phyloP scores from a whole-genome alignment of 2,329 filamentous ascomycete species.

The Aspergillus viridinutans region DNA sequence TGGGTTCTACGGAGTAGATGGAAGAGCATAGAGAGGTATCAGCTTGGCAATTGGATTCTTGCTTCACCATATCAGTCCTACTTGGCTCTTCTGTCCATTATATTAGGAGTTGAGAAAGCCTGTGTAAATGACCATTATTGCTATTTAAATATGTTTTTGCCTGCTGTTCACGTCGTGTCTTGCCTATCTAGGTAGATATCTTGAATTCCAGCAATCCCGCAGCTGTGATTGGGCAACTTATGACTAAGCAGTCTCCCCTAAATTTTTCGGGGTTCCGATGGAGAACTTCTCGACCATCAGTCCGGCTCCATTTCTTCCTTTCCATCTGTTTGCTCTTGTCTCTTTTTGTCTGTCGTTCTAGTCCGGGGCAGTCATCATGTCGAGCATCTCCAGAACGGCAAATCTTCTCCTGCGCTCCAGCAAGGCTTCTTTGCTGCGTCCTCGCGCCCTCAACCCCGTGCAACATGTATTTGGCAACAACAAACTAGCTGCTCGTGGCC shows the following conservation, averaged over 20 bases:
- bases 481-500: slow-evolving; percentile 47
- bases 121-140: not conserved
- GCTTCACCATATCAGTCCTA: not conserved
- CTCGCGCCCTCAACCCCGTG: slow-evolving; percentile 69
- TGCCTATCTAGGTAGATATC: not conserved
- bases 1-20: not conserved
- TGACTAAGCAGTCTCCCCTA: slow-evolving; percentile 37
- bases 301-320: slow-evolving; percentile 18
- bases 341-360: slow-evolving; percentile 26
- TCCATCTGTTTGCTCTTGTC: slow-evolving; percentile 26
- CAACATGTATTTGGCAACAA: slow-evolving; percentile 52
- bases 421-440: slow-evolving; percentile 66
- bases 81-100: not conserved
- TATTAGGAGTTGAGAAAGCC: not conserved
- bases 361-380: slow-evolving; percentile 58
- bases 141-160: not conserved
- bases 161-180: not conserved
- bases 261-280: slow-evolving; percentile 27
- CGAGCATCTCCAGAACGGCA: slow-evolving; percentile 71
- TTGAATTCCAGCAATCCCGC: slow-evolving; percentile 20
- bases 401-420: slow-evolving; percentile 78
- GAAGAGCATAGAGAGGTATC: not conserved
- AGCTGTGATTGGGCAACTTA: slow-evolving; percentile 28
- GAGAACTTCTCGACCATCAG: slow-evolving; percentile 21
- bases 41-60: not conserved